Base-by-base conservation (phyloP, 306 rosid species). In the Prosopis cineraria region DNA sequence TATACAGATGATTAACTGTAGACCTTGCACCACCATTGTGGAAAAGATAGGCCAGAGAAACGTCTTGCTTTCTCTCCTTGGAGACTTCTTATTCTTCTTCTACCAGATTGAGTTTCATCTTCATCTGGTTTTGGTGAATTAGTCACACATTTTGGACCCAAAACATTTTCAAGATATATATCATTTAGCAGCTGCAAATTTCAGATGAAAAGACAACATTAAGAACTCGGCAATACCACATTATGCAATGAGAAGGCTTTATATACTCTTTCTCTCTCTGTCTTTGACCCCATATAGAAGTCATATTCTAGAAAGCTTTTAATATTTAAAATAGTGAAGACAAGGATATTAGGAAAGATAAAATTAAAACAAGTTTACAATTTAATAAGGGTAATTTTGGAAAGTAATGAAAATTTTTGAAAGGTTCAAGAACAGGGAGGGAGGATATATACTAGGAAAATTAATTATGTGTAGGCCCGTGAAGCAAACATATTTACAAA, bases 41-140 rank as follows among this genome's bases (percentile, higher is more conserved):
- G 45, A 64, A 0, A 3, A 64, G 70, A 65, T 37, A 27, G 48
- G 13, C 7, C 20, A 67, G 7, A 27, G 34, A 20, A 40, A 67
- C 10, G 52, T 39, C 72, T 67, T 40, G 31, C 6, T 24, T 40
- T 40, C 17, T 11, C 12, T 48, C 22, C 56, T 67, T 22, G 29
- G 0, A 67, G 36, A 22, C 31, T 52, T 52, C 52, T 67, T 14
- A 67, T 20, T 11, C 31, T 52, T 52, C 52, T 67, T 14, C 30
- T 67, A 3, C 2, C 33, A 20, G 22, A 22, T 41, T 67, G 36
- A 11, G 53, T 67, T 0, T 40, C 17, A 22, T 67, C 45, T 33
- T 64, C 27, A 17, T 50, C 47, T 67, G 52, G 72, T 67, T 67
- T 67, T 67, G 72, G 72, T 39, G 72, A 67, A 40, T 22, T 3